These are phyloP conservation scores for Psilocybe subaeruginosa DNA, from an alignment of 768 basidiomycete species.

Conservation along the genomic window DNA sequence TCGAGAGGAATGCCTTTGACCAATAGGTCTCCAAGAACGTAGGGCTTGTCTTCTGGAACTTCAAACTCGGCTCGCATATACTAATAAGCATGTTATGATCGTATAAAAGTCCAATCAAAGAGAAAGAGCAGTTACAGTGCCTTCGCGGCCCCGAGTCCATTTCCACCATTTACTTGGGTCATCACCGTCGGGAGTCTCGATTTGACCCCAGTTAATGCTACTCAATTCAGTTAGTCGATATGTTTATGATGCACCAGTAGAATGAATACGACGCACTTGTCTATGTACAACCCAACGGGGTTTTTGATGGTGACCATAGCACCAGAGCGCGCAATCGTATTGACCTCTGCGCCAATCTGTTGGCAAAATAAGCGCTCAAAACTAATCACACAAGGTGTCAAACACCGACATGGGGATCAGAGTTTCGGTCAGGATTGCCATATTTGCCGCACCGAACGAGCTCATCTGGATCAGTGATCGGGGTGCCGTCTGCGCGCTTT, in stretches of 20 bases:
- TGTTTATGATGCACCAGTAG: background rate
- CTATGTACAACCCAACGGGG: constrained; percentile 11
- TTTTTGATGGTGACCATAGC: constrained; percentile 10
- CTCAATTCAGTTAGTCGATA: background rate
- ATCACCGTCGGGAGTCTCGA: constrained; percentile 3
- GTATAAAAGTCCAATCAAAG: background rate
- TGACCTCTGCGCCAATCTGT: constrained; percentile 10
- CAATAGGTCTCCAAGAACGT: constrained; percentile 1
- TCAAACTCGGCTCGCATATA: constrained; percentile 2
- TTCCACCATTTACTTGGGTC: constrained; percentile 6
- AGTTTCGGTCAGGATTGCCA: background rate
- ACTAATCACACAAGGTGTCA: background rate
- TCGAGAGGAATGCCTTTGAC: background rate
- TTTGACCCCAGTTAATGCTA: constrained; percentile 4
- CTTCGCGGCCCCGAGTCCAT: constrained; percentile 4
- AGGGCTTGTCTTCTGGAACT: background rate
- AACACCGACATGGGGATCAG: constrained; percentile 2
- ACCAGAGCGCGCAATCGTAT: constrained; percentile 7
- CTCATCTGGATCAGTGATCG: constrained; percentile 4
- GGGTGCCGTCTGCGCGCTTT: constrained; percentile 1
- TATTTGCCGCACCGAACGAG: constrained; percentile 1
- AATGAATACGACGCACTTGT: background rate
- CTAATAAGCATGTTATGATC: background rate
- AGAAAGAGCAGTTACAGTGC: background rate
- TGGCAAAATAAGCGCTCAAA: background rate